Base-by-base conservation (phyloP, 2,329 filamentous ascomycete genomes). In the Colletotrichum sp. region DNA sequence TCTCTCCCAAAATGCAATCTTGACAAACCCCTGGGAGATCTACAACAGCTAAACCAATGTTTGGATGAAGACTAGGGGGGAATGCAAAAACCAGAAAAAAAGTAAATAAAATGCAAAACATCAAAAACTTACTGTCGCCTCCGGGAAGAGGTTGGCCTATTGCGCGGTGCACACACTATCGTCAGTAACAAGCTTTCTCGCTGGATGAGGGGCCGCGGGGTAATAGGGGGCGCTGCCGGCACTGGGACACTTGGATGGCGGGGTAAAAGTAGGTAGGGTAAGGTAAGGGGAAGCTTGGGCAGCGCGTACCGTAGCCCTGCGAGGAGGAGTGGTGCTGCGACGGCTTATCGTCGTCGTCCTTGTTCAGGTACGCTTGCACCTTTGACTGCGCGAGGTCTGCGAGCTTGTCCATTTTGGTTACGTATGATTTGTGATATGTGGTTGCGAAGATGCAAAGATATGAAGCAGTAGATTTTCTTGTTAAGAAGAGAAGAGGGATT, bases 321-420 rank as follows among this genome's bases (percentile, higher is more conserved):
- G 43, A 51, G n/a, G 43, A 51, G 43, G 43, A 47, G 5, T 64
- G 67, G 21, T 72, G 55, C 59, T 68, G 76, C 69, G 80, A 78
- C 43, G 78, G 68, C 72, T 80, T 78, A 64, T 79, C 73, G 74
- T 81, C 78, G 72, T 78, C 76, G 54, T 80, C 77, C 63, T 80
- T 74, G 70, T 51, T 57, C 9, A 85, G 81, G 29, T 81, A 83
- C 51, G 84, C 81, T 77, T 83, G 84, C 69, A 82, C 84, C 24
- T 79, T 80, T 24, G 59, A 57, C 11, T 47, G 54, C 27, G 69
- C 70, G 59, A 31, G 47, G 77, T 76, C 82, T 75, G 85, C 73
- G 73, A 86, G 72, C 69, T 81, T 83, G 55, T 86, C 83, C 84
- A 86, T 86, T 64, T 24, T 74, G 51, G 62, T 21, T 11, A 36